Percentiles rank a stretch among this genome's conserved stretches.
phyloP scores from a whole-genome alignment of 2,329 filamentous ascomycete species.

The Paracoccidioides brasiliensis region DNA sequence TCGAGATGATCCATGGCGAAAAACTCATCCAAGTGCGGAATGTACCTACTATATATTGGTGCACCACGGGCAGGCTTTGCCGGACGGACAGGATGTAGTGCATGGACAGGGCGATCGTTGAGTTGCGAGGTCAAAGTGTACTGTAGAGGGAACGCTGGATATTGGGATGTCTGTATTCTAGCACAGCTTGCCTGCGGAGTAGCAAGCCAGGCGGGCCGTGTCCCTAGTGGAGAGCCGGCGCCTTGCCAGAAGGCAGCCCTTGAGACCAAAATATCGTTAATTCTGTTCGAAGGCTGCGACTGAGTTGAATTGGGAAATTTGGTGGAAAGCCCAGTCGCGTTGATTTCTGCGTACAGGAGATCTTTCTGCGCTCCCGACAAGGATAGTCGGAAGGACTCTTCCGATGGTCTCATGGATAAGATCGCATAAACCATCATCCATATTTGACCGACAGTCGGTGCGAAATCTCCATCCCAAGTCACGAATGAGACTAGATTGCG shows the following conservation, averaged over 20 bases:
- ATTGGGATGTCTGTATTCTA: slow-evolving; percentile 16
- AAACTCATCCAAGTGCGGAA: slow-evolving; percentile 60
- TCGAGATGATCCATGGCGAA: slow-evolving; percentile 68
- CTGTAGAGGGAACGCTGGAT: slow-evolving; percentile 20
- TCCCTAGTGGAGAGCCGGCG: slow-evolving; percentile 53
- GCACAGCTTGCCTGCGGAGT: slow-evolving; percentile 26
- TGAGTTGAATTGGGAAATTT: slow-evolving; percentile 29
- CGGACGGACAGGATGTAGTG: slow-evolving; percentile 57
- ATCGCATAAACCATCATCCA: slow-evolving; percentile 30
- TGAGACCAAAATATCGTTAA: slow-evolving; percentile 36
- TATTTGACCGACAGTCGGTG: slow-evolving; percentile 25
- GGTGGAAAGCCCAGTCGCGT: slow-evolving; percentile 30
- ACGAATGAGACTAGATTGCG: slow-evolving; percentile 21
- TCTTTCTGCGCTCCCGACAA: slow-evolving; percentile 19
- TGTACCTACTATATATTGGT: slow-evolving; percentile 64
- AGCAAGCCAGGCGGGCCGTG: slow-evolving; percentile 49
- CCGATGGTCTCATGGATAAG: slow-evolving; percentile 18
- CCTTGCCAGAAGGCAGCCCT: slow-evolving; percentile 56
- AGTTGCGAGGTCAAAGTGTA: slow-evolving; percentile 37
- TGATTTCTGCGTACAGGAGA: slow-evolving; percentile 18
- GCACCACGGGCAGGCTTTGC: slow-evolving; percentile 58
- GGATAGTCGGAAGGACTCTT: slow-evolving; percentile 24
- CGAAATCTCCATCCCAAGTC: slow-evolving; percentile 19
- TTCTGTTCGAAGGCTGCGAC: slow-evolving; percentile 19
- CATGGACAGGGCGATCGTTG: slow-evolving; percentile 39